Percentiles rank a stretch among this genome's conserved stretches.
Conservation (phyloP, 768 basidiomycete species). For the Tylopilus sp. region DNA sequence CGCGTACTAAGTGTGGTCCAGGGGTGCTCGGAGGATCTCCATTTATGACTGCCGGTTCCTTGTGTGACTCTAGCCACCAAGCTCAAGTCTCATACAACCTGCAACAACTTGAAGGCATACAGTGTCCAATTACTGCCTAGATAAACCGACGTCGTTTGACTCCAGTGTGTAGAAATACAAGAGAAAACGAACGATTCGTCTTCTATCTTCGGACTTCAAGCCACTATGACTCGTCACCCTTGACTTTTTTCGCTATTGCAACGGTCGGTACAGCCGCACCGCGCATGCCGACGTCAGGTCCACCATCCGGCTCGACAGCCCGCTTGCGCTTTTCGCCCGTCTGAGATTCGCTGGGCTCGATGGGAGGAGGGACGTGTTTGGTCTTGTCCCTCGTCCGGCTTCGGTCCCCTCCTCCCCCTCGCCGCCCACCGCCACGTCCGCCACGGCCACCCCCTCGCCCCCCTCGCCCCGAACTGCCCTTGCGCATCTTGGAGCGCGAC, state of each 20-base stretch:
- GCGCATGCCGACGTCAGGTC: constrained; percentile 61
- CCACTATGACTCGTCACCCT: constrained; percentile 34
- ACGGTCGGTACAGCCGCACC: constrained; percentile 56
- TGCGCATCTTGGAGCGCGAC: constrained; percentile 38
- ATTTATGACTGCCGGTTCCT: no score
- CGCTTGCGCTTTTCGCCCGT: constrained; percentile 76
- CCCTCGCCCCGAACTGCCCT: constrained; percentile 37
- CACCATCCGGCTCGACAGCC: constrained; percentile 75
- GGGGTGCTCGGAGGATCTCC: no score
- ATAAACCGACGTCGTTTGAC: no score
- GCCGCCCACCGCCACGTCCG: constrained; percentile 20
- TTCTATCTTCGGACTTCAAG: background rate
- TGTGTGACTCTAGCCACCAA: no score
- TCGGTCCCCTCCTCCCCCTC: constrained; percentile 26
- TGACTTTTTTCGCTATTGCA: constrained; percentile 38
- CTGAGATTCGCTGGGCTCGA: constrained; percentile 38
- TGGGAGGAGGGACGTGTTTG: constrained; percentile 17
- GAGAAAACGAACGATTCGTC: background rate
- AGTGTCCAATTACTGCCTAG: no score
- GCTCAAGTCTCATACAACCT: no score
- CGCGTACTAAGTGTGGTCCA: no score
- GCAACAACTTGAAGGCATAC: no score
- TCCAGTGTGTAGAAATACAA: constrained; percentile 23
- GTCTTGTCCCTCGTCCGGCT: constrained; percentile 13
- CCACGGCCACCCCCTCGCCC: constrained; percentile 40